Evolutionary conservation across 768 basidiomycete species (phyloP).

Genomic region (Lactarius hatsudake): DNA sequence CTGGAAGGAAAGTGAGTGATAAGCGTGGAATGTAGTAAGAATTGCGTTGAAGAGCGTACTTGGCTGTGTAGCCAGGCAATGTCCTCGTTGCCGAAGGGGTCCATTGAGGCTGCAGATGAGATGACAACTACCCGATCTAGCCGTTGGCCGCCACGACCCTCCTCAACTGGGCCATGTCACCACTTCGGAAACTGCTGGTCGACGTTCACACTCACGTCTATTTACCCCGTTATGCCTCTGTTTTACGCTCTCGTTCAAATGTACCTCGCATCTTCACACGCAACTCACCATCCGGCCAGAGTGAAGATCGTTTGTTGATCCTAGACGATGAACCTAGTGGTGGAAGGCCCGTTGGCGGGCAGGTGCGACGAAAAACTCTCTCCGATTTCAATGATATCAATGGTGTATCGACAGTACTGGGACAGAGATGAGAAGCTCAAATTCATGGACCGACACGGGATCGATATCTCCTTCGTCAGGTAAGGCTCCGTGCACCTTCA

Average conservation of each 20-base stretch:
- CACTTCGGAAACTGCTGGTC: slow-evolving; percentile 46
- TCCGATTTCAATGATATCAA: neutral
- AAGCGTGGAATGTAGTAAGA: neutral
- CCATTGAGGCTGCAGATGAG: slow-evolving; percentile 4
- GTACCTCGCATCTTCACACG: slow-evolving; percentile 66
- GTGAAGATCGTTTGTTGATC: slow-evolving; percentile 72
- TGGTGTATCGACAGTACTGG: slow-evolving; percentile 56
- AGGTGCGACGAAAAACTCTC: slow-evolving; percentile 41
- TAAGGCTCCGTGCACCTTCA: slow-evolving; percentile 30
- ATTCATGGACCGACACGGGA: slow-evolving; percentile 84
- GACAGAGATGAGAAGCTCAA: slow-evolving; percentile 70
- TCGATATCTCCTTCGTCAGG: slow-evolving; percentile 79
- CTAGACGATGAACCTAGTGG: slow-evolving; percentile 76
- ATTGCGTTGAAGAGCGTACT: neutral
- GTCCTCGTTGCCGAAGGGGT: slow-evolving; percentile 13
- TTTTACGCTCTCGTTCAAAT: slow-evolving; percentile 59
- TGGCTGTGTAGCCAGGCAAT: slow-evolving; percentile 13
- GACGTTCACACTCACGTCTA: slow-evolving; percentile 89
- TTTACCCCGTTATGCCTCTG: slow-evolving; percentile 70
- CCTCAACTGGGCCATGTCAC: slow-evolving; percentile 10
- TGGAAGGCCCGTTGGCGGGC: slow-evolving; percentile 77
- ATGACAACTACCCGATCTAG: neutral
- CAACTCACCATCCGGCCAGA: slow-evolving; percentile 42
- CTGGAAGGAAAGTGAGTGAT: neutral
- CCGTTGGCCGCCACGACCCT: neutral